phyloP scores from a whole-genome alignment of 2,329 filamentous ascomycete genomes.

The Colletotrichum australisinense region DNA sequence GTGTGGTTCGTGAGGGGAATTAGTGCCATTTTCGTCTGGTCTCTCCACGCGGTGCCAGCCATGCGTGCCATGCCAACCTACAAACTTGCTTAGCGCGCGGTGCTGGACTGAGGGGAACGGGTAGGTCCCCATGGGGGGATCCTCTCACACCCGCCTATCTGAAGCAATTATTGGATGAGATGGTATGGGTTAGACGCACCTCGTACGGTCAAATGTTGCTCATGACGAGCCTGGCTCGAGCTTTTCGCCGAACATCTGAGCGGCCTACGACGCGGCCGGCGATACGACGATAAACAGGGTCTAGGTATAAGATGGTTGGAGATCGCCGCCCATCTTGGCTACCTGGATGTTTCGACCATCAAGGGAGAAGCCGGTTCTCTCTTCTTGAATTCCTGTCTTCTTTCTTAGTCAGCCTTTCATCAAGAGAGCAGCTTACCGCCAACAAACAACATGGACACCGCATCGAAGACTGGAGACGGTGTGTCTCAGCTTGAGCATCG shows the following conservation, averaged over 20 bases:
- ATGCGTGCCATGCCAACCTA: neutral
- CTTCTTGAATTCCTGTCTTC: neutral
- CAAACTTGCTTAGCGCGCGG: neutral
- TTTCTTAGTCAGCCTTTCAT: neutral
- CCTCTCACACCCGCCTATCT: neutral
- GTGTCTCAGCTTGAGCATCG: slow-evolving; percentile 26
- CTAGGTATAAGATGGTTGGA: slow-evolving; percentile 19
- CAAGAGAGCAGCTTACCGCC: neutral
- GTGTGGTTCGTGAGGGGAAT: neutral
- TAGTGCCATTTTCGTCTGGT: neutral
- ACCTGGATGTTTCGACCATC: neutral
- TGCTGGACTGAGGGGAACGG: neutral
- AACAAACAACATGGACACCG: slow-evolving; percentile 12
- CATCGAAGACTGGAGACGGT: slow-evolving; percentile 9
- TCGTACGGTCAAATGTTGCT: neutral
- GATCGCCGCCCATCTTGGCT: neutral
- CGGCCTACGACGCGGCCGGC: neutral
- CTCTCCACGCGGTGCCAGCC: neutral
- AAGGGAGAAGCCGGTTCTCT: neutral
- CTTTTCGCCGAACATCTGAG: neutral
- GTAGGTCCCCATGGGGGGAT: neutral
- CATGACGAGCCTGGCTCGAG: slow-evolving; percentile 17
- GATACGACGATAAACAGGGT: neutral
- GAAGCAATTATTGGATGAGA: slow-evolving; percentile 2
- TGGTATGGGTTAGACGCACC: neutral